Conservation (phyloP, 208 protist genomes). For the Leishmania amazonensis region DNA sequence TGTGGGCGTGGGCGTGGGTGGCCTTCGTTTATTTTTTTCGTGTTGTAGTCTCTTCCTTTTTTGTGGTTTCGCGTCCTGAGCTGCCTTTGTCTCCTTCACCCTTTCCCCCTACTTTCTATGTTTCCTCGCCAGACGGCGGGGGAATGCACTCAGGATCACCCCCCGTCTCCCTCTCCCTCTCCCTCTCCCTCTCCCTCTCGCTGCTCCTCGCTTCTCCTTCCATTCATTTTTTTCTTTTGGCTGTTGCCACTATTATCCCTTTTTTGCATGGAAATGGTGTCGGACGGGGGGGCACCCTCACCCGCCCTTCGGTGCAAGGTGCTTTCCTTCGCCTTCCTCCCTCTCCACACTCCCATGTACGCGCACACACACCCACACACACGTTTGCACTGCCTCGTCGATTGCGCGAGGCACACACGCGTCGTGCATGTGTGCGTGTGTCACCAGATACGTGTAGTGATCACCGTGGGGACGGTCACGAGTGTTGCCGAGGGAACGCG, state of each 20-base stretch:
- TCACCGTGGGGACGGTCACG: no score
- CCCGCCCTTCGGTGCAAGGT: neutral
- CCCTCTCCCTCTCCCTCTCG: neutral
- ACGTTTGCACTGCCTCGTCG: neutral
- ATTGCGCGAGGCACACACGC: neutral
- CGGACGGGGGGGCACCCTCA: neutral
- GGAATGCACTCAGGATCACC: neutral
- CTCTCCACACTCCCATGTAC: neutral
- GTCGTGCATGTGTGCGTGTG: no score
- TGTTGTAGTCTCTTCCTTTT: neutral
- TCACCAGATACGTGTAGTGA: no score
- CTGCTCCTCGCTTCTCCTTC: neutral
- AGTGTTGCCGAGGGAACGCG: no score
- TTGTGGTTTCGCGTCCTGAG: neutral
- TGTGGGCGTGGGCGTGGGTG: neutral
- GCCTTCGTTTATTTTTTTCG: neutral
- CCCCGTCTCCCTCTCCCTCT: neutral
- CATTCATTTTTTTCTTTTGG: neutral
- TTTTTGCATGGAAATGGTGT: neutral
- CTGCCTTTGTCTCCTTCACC: neutral
- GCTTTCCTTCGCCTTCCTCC: neutral
- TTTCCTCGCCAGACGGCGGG: neutral
- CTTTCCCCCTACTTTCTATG: neutral
- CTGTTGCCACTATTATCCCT: neutral
- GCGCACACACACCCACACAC: neutral